Percentiles rank a stretch among this genome's conserved stretches.
phyloP scores from a whole-genome alignment of 2,329 filamentous ascomycete species.

The Alternaria atra region DNA sequence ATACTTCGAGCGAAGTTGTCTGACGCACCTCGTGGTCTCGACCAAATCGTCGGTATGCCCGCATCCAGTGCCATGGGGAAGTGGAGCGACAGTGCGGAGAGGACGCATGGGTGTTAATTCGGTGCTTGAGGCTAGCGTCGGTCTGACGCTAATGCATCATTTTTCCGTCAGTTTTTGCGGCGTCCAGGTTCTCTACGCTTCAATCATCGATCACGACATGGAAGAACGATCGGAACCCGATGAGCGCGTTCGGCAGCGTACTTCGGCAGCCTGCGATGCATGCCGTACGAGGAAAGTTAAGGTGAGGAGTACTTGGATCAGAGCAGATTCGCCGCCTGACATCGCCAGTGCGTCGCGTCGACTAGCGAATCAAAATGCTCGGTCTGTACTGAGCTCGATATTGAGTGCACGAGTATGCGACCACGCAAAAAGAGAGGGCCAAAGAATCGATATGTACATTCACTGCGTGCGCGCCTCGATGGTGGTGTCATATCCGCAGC shows the following conservation, averaged over 20 bases:
- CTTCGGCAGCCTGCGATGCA: constrained; percentile 30
- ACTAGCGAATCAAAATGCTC: constrained; percentile 15
- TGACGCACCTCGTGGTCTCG: not conserved
- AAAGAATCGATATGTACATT: constrained; percentile 28
- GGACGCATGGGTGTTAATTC: constrained; percentile 36
- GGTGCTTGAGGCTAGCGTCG: constrained; percentile 27
- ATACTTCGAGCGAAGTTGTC: not conserved
- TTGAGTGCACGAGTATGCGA: constrained; percentile 23
- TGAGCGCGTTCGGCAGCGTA: constrained; percentile 17
- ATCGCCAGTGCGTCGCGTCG: constrained; percentile 16
- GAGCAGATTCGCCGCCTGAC: not conserved
- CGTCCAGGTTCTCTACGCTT: not conserved
- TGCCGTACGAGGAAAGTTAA: constrained; percentile 34
- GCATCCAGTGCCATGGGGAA: constrained; percentile 1
- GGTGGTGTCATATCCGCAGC: not conserved
- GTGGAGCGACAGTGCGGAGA: not conserved
- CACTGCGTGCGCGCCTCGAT: constrained; percentile 16
- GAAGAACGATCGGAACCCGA: constrained; percentile 9
- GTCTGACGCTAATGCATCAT: constrained; percentile 11
- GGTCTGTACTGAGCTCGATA: constrained; percentile 21
- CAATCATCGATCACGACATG: not conserved
- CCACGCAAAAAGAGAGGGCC: constrained; percentile 31
- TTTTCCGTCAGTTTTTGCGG: constrained; percentile 20
- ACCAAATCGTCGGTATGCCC: constrained; percentile 1
- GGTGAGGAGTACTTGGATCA: constrained; percentile 11